Base-by-base conservation (phyloP, 2,329 filamentous ascomycete species). In the Neopestalotiopsis sp. region DNA sequence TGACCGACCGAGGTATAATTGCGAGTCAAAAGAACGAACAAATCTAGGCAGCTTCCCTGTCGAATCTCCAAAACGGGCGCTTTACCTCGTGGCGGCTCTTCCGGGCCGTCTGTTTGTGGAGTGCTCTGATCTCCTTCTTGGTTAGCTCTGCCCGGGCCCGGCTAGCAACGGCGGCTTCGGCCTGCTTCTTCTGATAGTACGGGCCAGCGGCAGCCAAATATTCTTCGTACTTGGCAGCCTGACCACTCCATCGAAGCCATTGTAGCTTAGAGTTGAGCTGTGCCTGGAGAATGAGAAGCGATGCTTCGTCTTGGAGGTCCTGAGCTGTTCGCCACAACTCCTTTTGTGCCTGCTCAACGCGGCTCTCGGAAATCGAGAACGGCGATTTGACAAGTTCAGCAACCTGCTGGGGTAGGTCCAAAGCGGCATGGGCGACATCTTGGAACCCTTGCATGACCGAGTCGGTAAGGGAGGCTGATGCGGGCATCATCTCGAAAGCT, bases 201-300 rank as follows among this genome's bases (percentile, higher is more conserved):
- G 72, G 70, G 64, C 80, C 80, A 10, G 87, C 88, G 71, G 87
- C 87, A 65, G 75, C 77, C 67, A 81, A 73, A 70, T 89, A 89
- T 2, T 79, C 79, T 3, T 79, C 75, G 65, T 84, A 80, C 72
- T 88, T 85, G 17, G 84, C 80, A 2, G 74, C 76, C 72, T 84
- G 85, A 24, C 86, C 86, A 65, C 83, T 86, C 40, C 88, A 64
- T 75, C 83, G 86, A 64, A 90, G 79, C 87, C 87, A 90, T 79
- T 85, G 82, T 40, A 89, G 80, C 76, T 85, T 88, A 14, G 88
- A 88, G 58, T 80, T 80, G 32, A 91, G 80, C 74, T 89, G 88
- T 14, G 88, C 86, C 53, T 82, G 82, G 34, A 89, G 78, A 10
- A 90, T 71, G 0, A 80, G 78, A 5, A 88, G 76, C 32, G 84